Percentiles rank a stretch among this genome's conserved stretches.
Evolutionary conservation across 768 basidiomycete species (phyloP).

Genomic region (Lentinula guzmanii): DNA sequence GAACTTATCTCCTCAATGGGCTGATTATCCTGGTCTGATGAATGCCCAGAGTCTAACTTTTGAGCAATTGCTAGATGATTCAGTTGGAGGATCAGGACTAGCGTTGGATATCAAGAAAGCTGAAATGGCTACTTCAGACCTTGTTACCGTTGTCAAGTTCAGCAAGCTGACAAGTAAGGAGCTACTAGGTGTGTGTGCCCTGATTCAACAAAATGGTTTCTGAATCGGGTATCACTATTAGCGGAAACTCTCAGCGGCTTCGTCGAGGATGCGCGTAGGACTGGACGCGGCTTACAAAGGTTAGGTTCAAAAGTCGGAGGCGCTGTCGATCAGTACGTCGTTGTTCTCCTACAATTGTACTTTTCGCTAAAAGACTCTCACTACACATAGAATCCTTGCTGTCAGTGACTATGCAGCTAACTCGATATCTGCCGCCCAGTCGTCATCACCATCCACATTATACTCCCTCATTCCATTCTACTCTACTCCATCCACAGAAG

Average conservation of each 20-base stretch:
- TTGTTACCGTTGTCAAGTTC: conserved; percentile 53
- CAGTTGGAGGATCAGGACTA: conserved; percentile 51
- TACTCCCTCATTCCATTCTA: conserved; percentile 35
- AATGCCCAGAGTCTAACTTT: conserved; percentile 19
- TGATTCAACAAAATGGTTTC: not conserved
- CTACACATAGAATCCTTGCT: conserved; percentile 52
- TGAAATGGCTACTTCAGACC: conserved; percentile 70
- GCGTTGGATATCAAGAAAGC: conserved; percentile 69
- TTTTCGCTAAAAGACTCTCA: not conserved
- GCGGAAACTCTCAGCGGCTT: conserved; percentile 49
- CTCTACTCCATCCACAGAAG: conserved; percentile 20
- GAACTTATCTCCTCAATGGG: not conserved
- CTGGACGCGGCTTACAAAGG: conserved; percentile 54
- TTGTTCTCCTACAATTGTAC: not conserved
- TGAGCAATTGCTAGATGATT: conserved; percentile 25
- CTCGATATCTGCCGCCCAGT: conserved; percentile 41
- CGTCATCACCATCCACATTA: conserved; percentile 26
- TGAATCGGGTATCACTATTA: not conserved
- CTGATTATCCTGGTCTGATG: conserved; percentile 6
- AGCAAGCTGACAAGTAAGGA: conserved; percentile 62
- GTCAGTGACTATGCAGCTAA: conserved; percentile 67
- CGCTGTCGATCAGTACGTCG: conserved; percentile 65
- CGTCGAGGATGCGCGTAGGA: conserved; percentile 53
- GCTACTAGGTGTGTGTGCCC: conserved; percentile 21
- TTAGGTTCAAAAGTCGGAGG: conserved; percentile 65